These are phyloP conservation scores for Phytophthora ohioensis DNA, from an alignment of 352 stramenopile species.

Conservation along the genomic window DNA sequence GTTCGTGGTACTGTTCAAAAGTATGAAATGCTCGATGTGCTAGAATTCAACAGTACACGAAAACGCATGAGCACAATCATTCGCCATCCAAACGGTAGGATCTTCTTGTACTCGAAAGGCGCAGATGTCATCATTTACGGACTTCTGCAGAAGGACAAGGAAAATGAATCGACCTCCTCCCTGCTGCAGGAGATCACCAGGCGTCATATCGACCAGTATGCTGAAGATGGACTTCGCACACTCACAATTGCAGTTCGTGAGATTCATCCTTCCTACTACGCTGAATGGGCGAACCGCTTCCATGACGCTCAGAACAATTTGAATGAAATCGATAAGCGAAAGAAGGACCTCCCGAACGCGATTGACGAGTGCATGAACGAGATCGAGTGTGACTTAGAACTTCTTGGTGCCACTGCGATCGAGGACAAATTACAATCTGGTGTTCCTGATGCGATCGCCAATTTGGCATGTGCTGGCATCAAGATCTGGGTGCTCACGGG, in stretches of 20 bases:
- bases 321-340: slow-evolving; percentile 82
- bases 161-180: slow-evolving; percentile 28
- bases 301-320: slow-evolving; percentile 78
- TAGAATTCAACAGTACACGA: slow-evolving; percentile 93
- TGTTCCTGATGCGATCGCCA: slow-evolving; percentile 89
- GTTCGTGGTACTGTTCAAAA: slow-evolving; percentile 53
- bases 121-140: slow-evolving; percentile 78
- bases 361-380: slow-evolving; percentile 87
- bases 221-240: slow-evolving; percentile 88
- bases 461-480: slow-evolving; percentile 87
- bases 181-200: slow-evolving; percentile 55
- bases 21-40: slow-evolving; percentile 88
- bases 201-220: slow-evolving; percentile 83
- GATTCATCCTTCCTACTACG: slow-evolving; percentile 61
- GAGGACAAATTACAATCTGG: slow-evolving; percentile 94
- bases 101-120: slow-evolving; percentile 81
- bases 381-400: slow-evolving; percentile 82
- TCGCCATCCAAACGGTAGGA: slow-evolving; percentile 58
- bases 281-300: slow-evolving; percentile 65
- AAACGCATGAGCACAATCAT: slow-evolving; percentile 96
- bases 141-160: slow-evolving; percentile 46
- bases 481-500: slow-evolving; percentile 96
- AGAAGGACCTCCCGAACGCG: slow-evolving; percentile 72
- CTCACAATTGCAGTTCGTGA: slow-evolving; percentile 84
- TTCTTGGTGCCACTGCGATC: slow-evolving; percentile 93